Percentiles rank a stretch among this genome's conserved stretches.
Conservation (phyloP, 495 filamentous ascomycete species). For the Penicillium cosmopolitanum region DNA sequence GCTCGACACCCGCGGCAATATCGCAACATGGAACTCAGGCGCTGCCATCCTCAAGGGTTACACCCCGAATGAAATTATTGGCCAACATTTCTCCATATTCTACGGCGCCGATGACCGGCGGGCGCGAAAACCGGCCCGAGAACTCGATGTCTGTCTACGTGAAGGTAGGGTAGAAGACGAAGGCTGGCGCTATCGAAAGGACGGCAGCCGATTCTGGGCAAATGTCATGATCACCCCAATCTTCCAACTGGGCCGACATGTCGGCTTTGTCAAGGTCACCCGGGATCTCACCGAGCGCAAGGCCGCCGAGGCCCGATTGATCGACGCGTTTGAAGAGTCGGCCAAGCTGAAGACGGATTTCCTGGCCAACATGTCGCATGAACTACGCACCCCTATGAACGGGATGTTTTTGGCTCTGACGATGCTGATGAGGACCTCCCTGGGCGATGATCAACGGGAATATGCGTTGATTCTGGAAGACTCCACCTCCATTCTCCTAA, state of each 20-base stretch:
- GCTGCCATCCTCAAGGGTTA: slow-evolving; percentile 65
- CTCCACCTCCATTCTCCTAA: slow-evolving; percentile 79
- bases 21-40: slow-evolving; percentile 66
- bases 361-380: slow-evolving; percentile 84
- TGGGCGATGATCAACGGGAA: slow-evolving; percentile 71
- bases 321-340: slow-evolving; percentile 67
- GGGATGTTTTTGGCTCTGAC: slow-evolving; percentile 79
- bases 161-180: slow-evolving; percentile 67
- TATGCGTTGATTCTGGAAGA: slow-evolving; percentile 78
- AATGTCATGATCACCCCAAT: slow-evolving; percentile 68
- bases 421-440: slow-evolving; percentile 66
- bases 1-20: slow-evolving; percentile 59
- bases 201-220: slow-evolving; percentile 67
- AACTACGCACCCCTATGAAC: slow-evolving; percentile 80
- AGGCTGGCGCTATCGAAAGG: slow-evolving; percentile 66
- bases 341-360: slow-evolving; percentile 68
- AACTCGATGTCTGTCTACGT: slow-evolving; percentile 56
- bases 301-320: slow-evolving; percentile 58
- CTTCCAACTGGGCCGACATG: slow-evolving; percentile 57
- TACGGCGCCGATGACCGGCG: slow-evolving; percentile 59
- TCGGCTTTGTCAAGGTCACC: slow-evolving; percentile 69
- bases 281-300: slow-evolving; percentile 66
- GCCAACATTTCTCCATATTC: slow-evolving; percentile 65
- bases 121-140: slow-evolving; percentile 52
- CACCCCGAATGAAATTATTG: slow-evolving; percentile 58